phyloP scores from a whole-genome alignment of 1,284 basidiomycete genomes.

The Grifola frondosa region DNA sequence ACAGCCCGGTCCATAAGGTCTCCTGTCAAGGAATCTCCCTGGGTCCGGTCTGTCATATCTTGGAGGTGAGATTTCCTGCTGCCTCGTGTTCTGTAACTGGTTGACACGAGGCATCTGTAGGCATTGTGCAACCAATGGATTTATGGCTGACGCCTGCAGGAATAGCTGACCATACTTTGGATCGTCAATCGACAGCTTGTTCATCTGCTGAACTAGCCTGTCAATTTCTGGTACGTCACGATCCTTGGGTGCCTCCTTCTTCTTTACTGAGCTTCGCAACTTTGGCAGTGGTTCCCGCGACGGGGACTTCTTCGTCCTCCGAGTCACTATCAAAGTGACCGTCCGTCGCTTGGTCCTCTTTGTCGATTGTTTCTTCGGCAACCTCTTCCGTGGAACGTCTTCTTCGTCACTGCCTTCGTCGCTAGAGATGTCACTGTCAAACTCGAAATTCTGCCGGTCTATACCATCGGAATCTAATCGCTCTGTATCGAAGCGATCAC shows the following conservation, averaged over 20 bases:
- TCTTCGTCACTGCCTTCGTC: not conserved
- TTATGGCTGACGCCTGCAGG: constrained; percentile 1
- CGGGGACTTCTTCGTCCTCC: not conserved
- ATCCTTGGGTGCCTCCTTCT: not conserved
- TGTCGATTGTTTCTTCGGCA: not conserved
- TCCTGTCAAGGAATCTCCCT: not conserved
- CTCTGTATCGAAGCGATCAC: constrained; percentile 1
- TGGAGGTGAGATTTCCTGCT: not conserved
- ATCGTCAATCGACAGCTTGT: constrained; percentile 1
- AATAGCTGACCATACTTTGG: constrained; percentile 1
- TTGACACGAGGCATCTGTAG: not conserved
- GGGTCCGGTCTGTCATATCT: not conserved
- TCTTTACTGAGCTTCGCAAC: not conserved
- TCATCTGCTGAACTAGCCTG: constrained; percentile 1
- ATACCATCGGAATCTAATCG: not conserved
- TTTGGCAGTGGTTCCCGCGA: not conserved
- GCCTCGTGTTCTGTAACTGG: not conserved
- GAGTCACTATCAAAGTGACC: no score
- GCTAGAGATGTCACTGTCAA: not conserved
- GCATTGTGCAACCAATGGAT: not conserved
- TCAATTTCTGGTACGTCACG: not conserved
- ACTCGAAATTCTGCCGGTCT: not conserved
- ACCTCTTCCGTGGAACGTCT: not conserved
- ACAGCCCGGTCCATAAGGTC: not conserved
- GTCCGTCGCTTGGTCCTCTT: not conserved